Evolutionary conservation across 495 filamentous ascomycete species (phyloP).

Genomic region (Penicillium canescens): DNA sequence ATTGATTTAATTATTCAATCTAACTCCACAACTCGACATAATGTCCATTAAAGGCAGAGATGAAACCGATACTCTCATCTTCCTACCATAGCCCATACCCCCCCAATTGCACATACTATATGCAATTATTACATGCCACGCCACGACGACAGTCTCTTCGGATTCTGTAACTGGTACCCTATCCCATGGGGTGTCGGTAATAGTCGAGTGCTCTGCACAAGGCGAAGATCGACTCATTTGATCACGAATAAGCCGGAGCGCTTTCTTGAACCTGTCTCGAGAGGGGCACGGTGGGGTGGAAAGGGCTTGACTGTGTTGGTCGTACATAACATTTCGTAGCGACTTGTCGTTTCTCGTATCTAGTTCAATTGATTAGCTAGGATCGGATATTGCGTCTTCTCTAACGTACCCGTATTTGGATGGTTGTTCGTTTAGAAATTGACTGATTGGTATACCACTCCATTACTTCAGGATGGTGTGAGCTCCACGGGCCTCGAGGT

Average conservation of each 20-base stretch:
- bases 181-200: constrained; percentile 51
- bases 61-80: neutral
- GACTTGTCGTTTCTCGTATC: constrained; percentile 2
- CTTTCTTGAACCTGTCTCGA: constrained; percentile 74
- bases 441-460: neutral
- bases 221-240: constrained; percentile 55
- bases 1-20: neutral
- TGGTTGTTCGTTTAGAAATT: neutral
- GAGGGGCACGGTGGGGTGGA: constrained; percentile 76
- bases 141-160: constrained; percentile 55
- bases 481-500: constrained; percentile 84
- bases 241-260: constrained; percentile 98
- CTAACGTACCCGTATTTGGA: neutral
- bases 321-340: constrained; percentile 40
- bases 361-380: constrained; percentile 4
- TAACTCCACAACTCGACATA: neutral
- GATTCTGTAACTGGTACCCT: constrained; percentile 58
- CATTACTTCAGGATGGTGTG: constrained; percentile 86
- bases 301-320: constrained; percentile 89
- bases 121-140: constrained; percentile 25
- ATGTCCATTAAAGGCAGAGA: neutral
- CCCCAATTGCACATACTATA: neutral
- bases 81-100: neutral
- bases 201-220: constrained; percentile 48
- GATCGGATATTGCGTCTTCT: neutral